Percentiles rank a stretch among this genome's conserved stretches.
Evolutionary conservation across 2,329 filamentous ascomycete species (phyloP).

Genomic region (Penicillium sp.): DNA sequence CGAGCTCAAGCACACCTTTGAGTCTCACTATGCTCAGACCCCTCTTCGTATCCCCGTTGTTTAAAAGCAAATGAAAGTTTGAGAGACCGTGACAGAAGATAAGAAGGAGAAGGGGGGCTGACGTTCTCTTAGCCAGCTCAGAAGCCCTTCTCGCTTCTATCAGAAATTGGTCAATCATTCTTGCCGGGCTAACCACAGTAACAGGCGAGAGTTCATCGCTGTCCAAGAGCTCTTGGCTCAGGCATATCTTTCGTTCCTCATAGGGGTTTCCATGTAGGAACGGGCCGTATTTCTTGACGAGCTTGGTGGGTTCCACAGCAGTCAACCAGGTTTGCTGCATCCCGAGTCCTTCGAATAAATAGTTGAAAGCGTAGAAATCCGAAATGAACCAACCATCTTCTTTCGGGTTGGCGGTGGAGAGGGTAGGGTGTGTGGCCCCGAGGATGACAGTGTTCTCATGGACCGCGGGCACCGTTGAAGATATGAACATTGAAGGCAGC

Average conservation of each 20-base stretch:
- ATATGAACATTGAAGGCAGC: no score
- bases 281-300: not conserved
- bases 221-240: not conserved
- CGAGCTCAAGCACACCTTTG: no score
- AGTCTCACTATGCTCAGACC: no score
- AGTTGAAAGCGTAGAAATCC: not conserved
- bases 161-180: not conserved
- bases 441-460: no score
- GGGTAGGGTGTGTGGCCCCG: no score
- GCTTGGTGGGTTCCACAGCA: not conserved
- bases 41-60: no score
- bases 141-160: not conserved
- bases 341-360: not conserved
- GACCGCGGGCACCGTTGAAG: no score
- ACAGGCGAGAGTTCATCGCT: not conserved
- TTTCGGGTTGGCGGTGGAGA: no score
- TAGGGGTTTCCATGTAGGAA: slow-evolving; percentile 3
- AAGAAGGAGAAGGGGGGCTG: slow-evolving; percentile 2
- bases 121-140: not conserved
- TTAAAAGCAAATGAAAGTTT: no score
- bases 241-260: not conserved
- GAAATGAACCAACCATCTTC: not conserved
- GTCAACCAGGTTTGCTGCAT: not conserved
- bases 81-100: slow-evolving; percentile 1
- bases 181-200: not conserved